Evolutionary conservation across 2,329 filamentous ascomycete genomes (phyloP).

Genomic region (Orbilia oligospora): DNA sequence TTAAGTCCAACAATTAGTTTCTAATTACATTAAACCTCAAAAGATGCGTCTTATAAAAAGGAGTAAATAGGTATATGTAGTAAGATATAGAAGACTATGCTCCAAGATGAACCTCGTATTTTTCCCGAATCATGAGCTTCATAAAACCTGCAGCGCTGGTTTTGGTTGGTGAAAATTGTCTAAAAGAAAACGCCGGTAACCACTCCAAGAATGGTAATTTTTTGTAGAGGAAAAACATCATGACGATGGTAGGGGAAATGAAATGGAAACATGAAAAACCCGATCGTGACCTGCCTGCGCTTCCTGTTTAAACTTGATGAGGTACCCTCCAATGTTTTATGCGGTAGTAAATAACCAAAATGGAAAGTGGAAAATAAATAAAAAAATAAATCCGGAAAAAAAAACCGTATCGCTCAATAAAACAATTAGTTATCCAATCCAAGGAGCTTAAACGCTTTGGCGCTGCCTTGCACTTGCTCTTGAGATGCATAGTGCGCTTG

Average conservation of each 20-base stretch:
- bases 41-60: background rate
- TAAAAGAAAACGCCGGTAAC: constrained; percentile 46
- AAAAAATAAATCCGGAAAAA: background rate
- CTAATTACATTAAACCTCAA: constrained; percentile 9
- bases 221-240: constrained; percentile 5
- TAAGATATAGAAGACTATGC: background rate
- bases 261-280: constrained; percentile 15
- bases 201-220: constrained; percentile 23
- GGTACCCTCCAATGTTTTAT: constrained; percentile 17
- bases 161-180: constrained; percentile 14
- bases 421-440: constrained; percentile 50
- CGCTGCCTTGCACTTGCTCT: constrained; percentile 55
- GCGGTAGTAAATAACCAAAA: background rate
- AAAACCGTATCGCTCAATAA: background rate
- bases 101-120: constrained; percentile 20
- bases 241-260: constrained; percentile 5
- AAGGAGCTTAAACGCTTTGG: constrained; percentile 58
- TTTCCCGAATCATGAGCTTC: constrained; percentile 44
- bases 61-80: background rate
- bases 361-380: no score
- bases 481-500: constrained; percentile 33
- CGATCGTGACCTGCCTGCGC: constrained; percentile 32
- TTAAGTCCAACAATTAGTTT: background rate
- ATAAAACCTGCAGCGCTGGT: constrained; percentile 27
- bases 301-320: constrained; percentile 21